A percentile compares a stretch with the other conserved stretches of the same genome.
phyloP scores from a whole-genome alignment of 1,284 basidiomycete species.

The Heliocybe sulcata region DNA sequence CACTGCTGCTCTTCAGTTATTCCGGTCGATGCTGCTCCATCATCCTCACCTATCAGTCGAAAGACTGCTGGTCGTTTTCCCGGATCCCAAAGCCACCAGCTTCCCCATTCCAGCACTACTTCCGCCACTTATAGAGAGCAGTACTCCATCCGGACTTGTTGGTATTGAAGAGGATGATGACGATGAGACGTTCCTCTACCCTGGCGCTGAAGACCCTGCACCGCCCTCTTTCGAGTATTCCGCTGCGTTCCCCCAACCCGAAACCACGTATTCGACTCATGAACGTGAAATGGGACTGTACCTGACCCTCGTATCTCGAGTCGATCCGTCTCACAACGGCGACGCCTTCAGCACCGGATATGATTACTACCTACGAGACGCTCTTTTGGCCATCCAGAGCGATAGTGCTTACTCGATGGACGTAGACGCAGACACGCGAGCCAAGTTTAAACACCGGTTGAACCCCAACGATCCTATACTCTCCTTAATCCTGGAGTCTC shows the following conservation, averaged over 20 bases:
- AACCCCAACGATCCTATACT: conserved; percentile 76
- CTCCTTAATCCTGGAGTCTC: conserved; percentile 59
- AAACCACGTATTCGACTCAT: conserved; percentile 69
- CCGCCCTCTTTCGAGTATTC: conserved; percentile 18
- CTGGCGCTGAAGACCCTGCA: conserved; percentile 33
- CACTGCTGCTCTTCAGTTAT: conserved; percentile 72
- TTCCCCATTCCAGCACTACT: conserved; percentile 56
- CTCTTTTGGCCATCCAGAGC: conserved; percentile 59
- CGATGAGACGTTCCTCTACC: conserved; percentile 64
- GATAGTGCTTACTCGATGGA: conserved; percentile 50
- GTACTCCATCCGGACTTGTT: conserved; percentile 8
- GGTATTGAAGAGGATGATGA: conserved; percentile 38
- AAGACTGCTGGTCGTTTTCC: conserved; percentile 60
- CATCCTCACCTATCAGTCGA: conserved; percentile 66
- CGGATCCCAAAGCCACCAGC: conserved; percentile 64
- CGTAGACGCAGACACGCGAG: conserved; percentile 30
- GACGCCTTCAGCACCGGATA: conserved; percentile 84
- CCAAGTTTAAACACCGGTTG: conserved; percentile 61
- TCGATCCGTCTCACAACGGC: conserved; percentile 67
- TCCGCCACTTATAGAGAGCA: conserved; percentile 4
- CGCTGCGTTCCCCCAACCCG: conserved; percentile 46
- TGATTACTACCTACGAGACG: conserved; percentile 79
- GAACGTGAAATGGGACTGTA: conserved; percentile 82
- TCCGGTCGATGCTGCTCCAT: conserved; percentile 66
- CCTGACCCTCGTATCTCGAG: conserved; percentile 68